Conservation (phyloP, 2,329 filamentous ascomycete species). For the Malbranchea zuffiana region DNA sequence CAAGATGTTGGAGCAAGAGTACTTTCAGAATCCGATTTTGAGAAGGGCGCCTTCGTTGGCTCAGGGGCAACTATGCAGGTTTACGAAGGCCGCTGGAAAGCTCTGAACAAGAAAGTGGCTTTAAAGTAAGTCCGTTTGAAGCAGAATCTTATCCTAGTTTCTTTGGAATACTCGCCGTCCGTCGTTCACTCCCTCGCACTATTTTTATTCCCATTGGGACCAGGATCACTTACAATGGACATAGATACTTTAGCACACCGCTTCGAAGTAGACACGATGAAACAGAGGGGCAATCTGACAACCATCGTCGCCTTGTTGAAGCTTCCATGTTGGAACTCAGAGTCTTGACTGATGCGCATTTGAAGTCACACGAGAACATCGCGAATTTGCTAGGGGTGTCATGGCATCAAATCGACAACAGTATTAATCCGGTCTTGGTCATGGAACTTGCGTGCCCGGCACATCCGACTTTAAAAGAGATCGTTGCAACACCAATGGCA, state of each 20-base stretch:
- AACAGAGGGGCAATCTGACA: background rate
- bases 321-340: conserved; percentile 1
- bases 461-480: conserved; percentile 3
- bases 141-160: conserved; percentile 1
- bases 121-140: conserved; percentile 3
- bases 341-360: background rate
- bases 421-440: conserved; percentile 4
- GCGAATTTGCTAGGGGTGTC: conserved; percentile 4
- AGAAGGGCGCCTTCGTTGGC: conserved; percentile 3
- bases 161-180: background rate
- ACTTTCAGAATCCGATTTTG: conserved; percentile 1
- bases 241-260: background rate
- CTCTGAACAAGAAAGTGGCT: background rate
- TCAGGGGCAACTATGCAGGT: conserved; percentile 2
- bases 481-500: background rate
- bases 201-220: background rate
- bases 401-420: background rate
- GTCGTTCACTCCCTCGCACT: background rate
- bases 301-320: conserved; percentile 1
- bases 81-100: conserved; percentile 4
- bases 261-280: background rate
- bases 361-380: background rate
- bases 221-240: background rate
- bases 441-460: conserved; percentile 6
- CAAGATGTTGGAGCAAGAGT: conserved; percentile 1